Conservation (phyloP, 2,329 filamentous ascomycete genomes). For the Penicillium sumatraense region DNA sequence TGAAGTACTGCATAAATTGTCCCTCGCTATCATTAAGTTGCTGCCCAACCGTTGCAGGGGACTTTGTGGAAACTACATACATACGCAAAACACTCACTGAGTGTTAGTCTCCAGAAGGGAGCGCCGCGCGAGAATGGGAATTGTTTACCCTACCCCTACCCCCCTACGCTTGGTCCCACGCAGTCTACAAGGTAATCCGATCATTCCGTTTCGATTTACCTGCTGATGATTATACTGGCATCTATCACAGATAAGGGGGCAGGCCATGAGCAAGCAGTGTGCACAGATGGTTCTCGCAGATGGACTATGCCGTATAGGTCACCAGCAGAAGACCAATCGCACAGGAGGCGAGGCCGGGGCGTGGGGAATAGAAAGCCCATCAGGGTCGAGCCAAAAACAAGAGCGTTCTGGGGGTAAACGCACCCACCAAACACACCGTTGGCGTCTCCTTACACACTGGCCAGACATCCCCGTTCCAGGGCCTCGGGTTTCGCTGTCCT, state of each 20-base stretch:
- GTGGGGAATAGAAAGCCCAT: background rate
- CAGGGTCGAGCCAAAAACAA: background rate
- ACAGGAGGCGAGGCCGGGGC: background rate
- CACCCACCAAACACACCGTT: background rate
- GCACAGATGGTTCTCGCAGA: background rate
- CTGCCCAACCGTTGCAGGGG: background rate
- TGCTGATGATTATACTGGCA: background rate
- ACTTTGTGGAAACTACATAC: background rate
- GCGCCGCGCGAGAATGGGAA: background rate
- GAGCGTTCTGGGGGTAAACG: background rate
- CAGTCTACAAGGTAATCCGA: background rate
- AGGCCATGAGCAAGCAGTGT: background rate
- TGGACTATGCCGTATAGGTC: background rate
- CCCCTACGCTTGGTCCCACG: constrained; percentile 1
- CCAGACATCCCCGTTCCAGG: constrained; percentile 12
- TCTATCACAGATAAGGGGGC: too few species aligned
- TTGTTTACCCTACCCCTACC: background rate
- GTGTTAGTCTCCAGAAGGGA: too few species aligned
- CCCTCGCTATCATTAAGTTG: too few species aligned
- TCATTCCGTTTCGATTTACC: background rate
- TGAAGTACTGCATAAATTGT: too few species aligned
- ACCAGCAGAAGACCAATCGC: background rate
- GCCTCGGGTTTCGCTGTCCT: constrained; percentile 8
- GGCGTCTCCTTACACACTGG: constrained; percentile 6
- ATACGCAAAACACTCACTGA: background rate